Evolutionary conservation across 371 early-diverging fungal genomes (phyloP), one percentile per base, ranked within the genome.

Genomic region (Capillidium rhysosporum): DNA sequence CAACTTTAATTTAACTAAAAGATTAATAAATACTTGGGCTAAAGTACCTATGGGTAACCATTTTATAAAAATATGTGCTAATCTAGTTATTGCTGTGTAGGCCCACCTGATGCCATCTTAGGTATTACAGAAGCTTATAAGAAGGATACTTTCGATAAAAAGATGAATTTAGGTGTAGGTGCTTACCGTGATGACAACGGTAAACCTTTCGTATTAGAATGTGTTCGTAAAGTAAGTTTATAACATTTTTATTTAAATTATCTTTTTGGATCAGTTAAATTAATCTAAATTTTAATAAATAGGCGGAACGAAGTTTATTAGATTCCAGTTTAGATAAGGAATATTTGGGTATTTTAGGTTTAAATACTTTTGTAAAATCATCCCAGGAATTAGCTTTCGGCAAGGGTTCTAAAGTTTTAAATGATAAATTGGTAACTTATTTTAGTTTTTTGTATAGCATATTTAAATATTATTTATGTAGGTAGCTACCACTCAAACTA

Each of bases 151-250:
- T 80, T 88, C 65, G 67, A 89, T 12, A 72, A 71, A 59, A 97
- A 95, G 80, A 96, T 95, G 82, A 95, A 95, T 76, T 73, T 97
- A 55, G 93, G 97, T 62, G 95, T 93, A 25, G 98, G 98, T 63
- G 98, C 96, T 34, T 97, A 94, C 73, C 84, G 96, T 64, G 89
- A 91, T 63, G 93, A 96, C 68, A 71, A 69, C 51, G 89, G 89
- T 58, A 86, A 89, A 71, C 95, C 95, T 48, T 92, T 76, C 60
- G 93, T 96, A 40, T 75, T 96, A 61, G 67, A 60, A 62, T 78
- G 80, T 49, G 94, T 94, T 55, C 73, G 80, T 59, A 87, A 89
- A 80, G 85, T 80, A 68, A 57, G 30, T 14, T 5, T 16, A 26
- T 41, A n/a, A n/a, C n/a, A n/a, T 16, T 25, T 44, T 12, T 16